Percentiles rank a stretch among this genome's conserved stretches.
Conservation (phyloP, 257 asterid species). For the Vinca minor region DNA sequence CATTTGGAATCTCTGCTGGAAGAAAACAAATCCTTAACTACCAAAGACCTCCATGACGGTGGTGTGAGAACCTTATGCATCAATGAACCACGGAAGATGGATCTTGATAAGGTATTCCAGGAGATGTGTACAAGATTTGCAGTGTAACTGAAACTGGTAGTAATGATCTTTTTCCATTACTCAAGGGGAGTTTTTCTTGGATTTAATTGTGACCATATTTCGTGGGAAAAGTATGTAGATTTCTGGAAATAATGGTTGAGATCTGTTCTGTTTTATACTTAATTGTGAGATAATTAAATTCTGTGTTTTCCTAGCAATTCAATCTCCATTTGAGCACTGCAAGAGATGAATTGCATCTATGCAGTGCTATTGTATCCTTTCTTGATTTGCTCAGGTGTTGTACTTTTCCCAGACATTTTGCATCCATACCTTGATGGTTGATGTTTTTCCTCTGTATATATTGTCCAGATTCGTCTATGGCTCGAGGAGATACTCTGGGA, state of each 20-base stretch:
- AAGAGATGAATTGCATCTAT: not conserved
- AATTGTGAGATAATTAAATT: not conserved
- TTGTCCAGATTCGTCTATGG: conserved; percentile 52
- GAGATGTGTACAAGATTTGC: conserved; percentile 5
- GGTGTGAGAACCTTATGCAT: conserved; percentile 85
- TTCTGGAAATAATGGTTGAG: not conserved
- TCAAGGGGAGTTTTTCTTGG: not conserved
- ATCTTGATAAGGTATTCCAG: conserved; percentile 70
- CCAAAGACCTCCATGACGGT: conserved; percentile 64
- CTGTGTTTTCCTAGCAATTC: not conserved
- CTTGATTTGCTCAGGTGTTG: not conserved
- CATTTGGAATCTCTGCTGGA: conserved; percentile 72
- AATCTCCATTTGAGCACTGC: not conserved
- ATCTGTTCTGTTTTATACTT: not conserved
- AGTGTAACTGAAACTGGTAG: not conserved
- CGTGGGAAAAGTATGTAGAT: not conserved
- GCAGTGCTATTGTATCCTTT: not conserved
- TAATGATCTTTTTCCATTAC: not conserved
- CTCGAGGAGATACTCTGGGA: conserved; percentile 96
- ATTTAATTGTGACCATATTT: not conserved
- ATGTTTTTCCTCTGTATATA: not conserved
- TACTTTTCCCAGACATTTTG: not conserved
- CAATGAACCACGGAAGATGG: conserved; percentile 46
- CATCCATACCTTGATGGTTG: not conserved
- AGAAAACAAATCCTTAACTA: conserved; percentile 56